phyloP scores from a whole-genome alignment of 768 basidiomycete genomes.

The Artomyces pyxidatus region DNA sequence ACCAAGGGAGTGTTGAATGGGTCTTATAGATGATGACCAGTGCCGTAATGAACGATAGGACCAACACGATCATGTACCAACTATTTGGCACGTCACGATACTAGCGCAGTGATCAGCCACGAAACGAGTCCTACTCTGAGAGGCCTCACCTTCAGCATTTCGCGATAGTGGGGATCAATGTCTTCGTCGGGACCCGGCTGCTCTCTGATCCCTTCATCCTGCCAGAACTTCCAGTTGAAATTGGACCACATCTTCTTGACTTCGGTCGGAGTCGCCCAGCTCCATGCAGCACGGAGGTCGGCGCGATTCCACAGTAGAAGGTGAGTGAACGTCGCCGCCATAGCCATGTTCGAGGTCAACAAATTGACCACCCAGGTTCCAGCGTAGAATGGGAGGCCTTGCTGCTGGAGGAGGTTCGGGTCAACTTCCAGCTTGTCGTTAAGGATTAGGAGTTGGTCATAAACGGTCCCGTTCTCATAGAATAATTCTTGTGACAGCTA shows the following conservation, averaged over 20 bases:
- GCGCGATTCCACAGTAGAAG: constrained; percentile 38
- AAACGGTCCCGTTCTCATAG: constrained; percentile 18
- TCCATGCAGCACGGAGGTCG: constrained; percentile 36
- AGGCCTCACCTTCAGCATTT: constrained; percentile 42
- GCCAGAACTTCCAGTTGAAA: constrained; percentile 37
- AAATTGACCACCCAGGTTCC: constrained; percentile 38
- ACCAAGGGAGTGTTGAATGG: constrained; percentile 41
- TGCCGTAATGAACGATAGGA: constrained; percentile 24
- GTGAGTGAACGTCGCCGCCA: constrained; percentile 41
- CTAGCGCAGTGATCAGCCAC: no score
- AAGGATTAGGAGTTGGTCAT: constrained; percentile 20
- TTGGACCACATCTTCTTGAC: constrained; percentile 26
- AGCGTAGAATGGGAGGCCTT: constrained; percentile 40
- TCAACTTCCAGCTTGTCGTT: constrained; percentile 37
- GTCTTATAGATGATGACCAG: constrained; percentile 38
- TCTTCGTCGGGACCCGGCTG: constrained; percentile 21
- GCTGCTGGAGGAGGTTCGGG: constrained; percentile 28
- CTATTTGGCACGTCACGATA: constrained; percentile 28
- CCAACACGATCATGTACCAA: constrained; percentile 25
- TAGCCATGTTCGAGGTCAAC: constrained; percentile 35
- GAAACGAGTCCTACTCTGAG: no score
- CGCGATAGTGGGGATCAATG: constrained; percentile 41
- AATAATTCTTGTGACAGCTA: constrained; percentile 20
- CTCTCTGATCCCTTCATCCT: constrained; percentile 27
- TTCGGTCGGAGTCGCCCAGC: constrained; percentile 33